Evolutionary conservation across 2,329 filamentous ascomycete genomes (phyloP).

Genomic region (Cordyceps pruinosa): DNA sequence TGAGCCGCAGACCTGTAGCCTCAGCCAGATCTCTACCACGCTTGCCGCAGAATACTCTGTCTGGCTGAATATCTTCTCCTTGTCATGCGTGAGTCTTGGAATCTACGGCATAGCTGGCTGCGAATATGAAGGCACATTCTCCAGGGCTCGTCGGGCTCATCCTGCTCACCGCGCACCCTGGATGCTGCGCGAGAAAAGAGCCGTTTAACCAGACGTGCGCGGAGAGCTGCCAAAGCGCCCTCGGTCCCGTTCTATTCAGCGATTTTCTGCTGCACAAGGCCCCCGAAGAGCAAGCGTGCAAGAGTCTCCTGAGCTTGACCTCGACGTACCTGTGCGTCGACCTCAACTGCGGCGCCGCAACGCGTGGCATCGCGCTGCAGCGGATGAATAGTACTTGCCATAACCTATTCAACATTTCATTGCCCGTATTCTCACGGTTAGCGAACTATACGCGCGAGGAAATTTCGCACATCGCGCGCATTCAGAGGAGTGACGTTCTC

Average conservation of each 20-base stretch:
- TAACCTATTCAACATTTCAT: not conserved
- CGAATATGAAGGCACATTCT: not conserved
- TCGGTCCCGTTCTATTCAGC: not conserved
- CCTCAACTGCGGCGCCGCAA: slow-evolving; percentile 1
- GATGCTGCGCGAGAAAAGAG: not conserved
- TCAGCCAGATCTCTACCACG: not conserved
- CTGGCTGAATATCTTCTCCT: not conserved
- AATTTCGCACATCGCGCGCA: not conserved
- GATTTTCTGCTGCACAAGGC: not conserved
- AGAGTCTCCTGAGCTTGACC: not conserved
- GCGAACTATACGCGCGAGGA: not conserved
- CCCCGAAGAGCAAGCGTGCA: not conserved
- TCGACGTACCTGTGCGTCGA: slow-evolving; percentile 3
- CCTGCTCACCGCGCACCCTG: not conserved
- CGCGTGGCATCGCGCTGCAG: not conserved
- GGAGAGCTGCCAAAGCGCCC: not conserved
- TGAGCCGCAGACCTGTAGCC: no score
- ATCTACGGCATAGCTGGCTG: not conserved
- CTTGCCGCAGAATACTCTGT: not conserved
- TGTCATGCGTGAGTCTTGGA: no score
- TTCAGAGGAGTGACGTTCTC: not conserved
- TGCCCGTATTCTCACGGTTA: not conserved
- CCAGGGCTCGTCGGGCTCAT: not conserved
- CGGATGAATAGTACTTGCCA: not conserved
- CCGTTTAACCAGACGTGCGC: not conserved